Conservation (phyloP, 345 rosid genomes). For the Citrus australasica region DNA sequence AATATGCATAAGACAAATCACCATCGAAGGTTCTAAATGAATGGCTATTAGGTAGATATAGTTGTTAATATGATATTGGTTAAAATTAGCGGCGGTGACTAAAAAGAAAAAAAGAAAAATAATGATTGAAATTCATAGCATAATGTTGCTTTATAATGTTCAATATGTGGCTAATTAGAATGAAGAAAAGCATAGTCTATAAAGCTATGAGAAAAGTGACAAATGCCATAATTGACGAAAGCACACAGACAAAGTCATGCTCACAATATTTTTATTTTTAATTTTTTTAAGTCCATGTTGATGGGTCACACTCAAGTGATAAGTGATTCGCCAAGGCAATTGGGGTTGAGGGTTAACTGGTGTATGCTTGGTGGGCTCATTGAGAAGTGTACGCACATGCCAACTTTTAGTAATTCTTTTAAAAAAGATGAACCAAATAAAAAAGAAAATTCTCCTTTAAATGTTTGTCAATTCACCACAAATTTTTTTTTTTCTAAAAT, state of each 20-base stretch:
- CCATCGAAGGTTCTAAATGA: neutral
- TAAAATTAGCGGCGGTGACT: neutral
- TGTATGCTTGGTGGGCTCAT: constrained; percentile 1
- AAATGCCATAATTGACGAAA: constrained; percentile 3
- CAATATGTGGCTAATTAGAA: neutral
- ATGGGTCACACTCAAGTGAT: constrained; percentile 9
- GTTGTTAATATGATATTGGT: neutral
- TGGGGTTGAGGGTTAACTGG: neutral
- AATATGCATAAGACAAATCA: neutral
- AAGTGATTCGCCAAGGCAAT: neutral
- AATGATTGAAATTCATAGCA: neutral
- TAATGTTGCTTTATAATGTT: neutral
- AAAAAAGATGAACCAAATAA: too few species aligned
- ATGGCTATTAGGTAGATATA: neutral
- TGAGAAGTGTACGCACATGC: neutral
- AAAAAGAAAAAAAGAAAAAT: neutral
- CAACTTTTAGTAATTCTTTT: neutral
- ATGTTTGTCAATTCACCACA: neutral
- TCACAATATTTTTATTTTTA: neutral
- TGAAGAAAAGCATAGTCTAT: neutral
- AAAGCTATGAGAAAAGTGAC: constrained; percentile 1
- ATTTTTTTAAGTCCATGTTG: neutral
- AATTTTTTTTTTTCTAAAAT: neutral
- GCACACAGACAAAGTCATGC: neutral
- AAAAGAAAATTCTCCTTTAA: neutral